Evolutionary conservation across 208 protist genomes (phyloP).

Genomic region (Balamuthia mandrillaris): DNA sequence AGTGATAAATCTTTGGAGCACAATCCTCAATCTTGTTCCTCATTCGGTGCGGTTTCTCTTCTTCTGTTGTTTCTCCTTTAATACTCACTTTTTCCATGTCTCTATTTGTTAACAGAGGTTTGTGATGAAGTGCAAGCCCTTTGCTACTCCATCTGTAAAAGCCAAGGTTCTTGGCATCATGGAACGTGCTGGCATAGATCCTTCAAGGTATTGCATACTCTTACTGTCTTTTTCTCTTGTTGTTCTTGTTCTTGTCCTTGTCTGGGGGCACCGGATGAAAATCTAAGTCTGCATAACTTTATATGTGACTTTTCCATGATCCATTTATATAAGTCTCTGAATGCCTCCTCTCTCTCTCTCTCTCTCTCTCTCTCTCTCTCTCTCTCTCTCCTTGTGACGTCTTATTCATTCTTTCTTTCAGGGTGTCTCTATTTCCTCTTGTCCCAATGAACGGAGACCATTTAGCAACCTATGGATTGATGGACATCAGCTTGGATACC

Average conservation of each 20-base stretch:
- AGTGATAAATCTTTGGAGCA: constrained; percentile 42
- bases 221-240: background rate
- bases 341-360: background rate
- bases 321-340: too few species aligned
- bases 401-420: background rate
- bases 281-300: too few species aligned
- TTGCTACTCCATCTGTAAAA: constrained; percentile 33
- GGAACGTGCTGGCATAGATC: constrained; percentile 28
- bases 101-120: constrained; percentile 30
- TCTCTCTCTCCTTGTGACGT: too few species aligned
- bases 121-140: constrained; percentile 60
- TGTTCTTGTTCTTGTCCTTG: background rate
- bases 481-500: constrained; percentile 58
- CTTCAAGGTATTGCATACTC: background rate
- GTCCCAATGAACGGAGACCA: constrained; percentile 33
- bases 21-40: constrained; percentile 35
- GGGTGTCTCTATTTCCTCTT: constrained; percentile 19
- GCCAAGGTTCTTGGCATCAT: background rate
- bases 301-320: too few species aligned
- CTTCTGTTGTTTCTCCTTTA: background rate
- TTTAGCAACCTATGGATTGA: constrained; percentile 40
- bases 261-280: too few species aligned
- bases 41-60: background rate
- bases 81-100: background rate
- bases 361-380: too few species aligned